Evolutionary conservation across 208 protist genomes (phyloP).

Genomic region (Leishmania turanica): DNA sequence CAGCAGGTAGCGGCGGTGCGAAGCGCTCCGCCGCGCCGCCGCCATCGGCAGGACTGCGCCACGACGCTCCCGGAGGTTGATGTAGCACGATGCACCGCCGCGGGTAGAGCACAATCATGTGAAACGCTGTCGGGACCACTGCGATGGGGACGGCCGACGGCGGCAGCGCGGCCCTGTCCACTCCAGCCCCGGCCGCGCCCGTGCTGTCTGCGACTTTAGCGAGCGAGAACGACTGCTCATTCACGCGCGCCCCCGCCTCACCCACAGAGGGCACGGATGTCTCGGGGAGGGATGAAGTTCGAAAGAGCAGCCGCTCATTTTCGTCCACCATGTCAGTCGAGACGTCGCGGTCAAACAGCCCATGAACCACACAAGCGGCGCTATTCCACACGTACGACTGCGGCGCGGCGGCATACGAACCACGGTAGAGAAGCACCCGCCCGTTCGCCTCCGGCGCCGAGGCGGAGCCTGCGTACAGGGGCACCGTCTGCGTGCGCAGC

Average conservation of each 20-base stretch:
- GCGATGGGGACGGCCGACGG: conserved; percentile 15
- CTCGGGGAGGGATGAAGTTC: neutral
- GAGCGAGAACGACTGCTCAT: conserved; percentile 27
- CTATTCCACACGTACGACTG: conserved; percentile 71
- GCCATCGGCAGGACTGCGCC: conserved; percentile 36
- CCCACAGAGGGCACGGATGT: neutral
- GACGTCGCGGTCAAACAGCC: conserved; percentile 36
- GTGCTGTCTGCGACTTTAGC: conserved; percentile 5
- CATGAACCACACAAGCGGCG: conserved; percentile 55
- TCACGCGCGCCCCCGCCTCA: conserved; percentile 1
- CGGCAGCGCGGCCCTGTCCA: conserved; percentile 10
- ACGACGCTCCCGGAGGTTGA: conserved; percentile 79
- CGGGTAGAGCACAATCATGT: conserved; percentile 92
- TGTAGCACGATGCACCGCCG: conserved; percentile 79
- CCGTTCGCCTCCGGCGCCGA: conserved; percentile 22
- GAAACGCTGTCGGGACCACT: conserved; percentile 92
- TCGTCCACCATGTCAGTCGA: conserved; percentile 13
- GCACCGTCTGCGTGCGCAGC: conserved; percentile 25
- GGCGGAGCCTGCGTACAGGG: conserved; percentile 15
- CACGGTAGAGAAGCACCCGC: conserved; percentile 46
- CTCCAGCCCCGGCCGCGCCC: neutral
- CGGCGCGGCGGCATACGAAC: conserved; percentile 24
- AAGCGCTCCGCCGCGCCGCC: neutral
- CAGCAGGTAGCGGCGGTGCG: conserved; percentile 30
- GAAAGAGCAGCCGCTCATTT: conserved; percentile 22